Evolutionary conservation across 176 grass and related monocot species (phyloP).

Genomic region (Poa annua): DNA sequence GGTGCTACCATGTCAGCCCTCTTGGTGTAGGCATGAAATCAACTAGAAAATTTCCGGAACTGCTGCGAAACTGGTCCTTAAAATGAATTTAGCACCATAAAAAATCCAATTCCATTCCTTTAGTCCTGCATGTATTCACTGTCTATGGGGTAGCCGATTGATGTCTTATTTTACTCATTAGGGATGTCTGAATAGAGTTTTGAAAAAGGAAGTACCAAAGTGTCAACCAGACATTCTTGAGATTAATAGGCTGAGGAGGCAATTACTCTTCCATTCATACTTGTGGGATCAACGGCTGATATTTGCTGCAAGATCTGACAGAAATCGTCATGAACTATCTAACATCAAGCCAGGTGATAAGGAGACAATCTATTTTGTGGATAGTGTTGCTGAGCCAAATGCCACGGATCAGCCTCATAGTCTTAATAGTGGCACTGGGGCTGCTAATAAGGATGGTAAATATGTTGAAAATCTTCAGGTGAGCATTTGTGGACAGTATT

Average conservation of each 20-base stretch:
- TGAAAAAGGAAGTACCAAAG: constrained; percentile 72
- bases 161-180: constrained; percentile 48
- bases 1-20: not conserved
- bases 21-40: constrained; percentile 10
- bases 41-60: constrained; percentile 19
- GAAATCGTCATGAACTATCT: constrained; percentile 41
- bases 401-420: constrained; percentile 52
- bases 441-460: constrained; percentile 41
- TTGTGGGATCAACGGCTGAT: constrained; percentile 82
- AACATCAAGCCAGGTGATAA: constrained; percentile 52
- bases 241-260: constrained; percentile 87
- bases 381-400: constrained; percentile 55
- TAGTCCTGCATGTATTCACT: constrained; percentile 15
- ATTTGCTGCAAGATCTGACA: constrained; percentile 61
- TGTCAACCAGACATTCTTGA: constrained; percentile 89
- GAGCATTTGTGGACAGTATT: constrained; percentile 38
- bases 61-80: not conserved
- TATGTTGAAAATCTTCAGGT: constrained; percentile 47
- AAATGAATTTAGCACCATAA: constrained; percentile 18
- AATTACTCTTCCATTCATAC: constrained; percentile 84
- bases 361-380: constrained; percentile 45
- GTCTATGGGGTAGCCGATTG: constrained; percentile 30
- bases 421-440: constrained; percentile 40
- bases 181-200: constrained; percentile 71
- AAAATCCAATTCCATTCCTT: not conserved